These are phyloP conservation scores for Wallacemonas rigidus DNA, from an alignment of 208 protist species.

Conservation along the genomic window DNA sequence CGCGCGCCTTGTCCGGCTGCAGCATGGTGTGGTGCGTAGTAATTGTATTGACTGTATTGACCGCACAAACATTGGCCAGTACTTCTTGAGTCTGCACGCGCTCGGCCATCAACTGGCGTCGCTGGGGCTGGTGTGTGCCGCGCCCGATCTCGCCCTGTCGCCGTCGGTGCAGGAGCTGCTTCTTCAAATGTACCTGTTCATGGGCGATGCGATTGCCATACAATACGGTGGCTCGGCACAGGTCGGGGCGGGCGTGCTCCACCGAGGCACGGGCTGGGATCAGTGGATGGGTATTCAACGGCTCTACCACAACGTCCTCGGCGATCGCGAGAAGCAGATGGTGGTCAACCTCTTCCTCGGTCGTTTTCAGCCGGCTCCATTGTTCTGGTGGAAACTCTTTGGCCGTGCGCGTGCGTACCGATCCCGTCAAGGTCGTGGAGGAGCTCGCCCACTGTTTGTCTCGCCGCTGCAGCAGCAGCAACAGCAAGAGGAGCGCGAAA, in stretches of 20 bases:
- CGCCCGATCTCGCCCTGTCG: conserved; percentile 24
- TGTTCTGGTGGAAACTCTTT: neutral
- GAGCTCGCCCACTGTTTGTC: conserved; percentile 6
- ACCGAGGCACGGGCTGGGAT: conserved; percentile 84
- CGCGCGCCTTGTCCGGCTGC: conserved; percentile 28
- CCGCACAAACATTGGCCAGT: conserved; percentile 96
- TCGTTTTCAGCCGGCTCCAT: conserved; percentile 47
- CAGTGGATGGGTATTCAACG: conserved; percentile 85
- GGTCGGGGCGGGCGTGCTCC: conserved; percentile 82
- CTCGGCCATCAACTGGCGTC: conserved; percentile 67
- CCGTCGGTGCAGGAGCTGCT: conserved; percentile 54
- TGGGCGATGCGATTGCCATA: conserved; percentile 82
- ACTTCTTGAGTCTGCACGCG: conserved; percentile 88
- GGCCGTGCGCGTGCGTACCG: neutral
- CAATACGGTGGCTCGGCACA: conserved; percentile 91
- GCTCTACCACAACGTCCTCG: conserved; percentile 86
- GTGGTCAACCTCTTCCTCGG: conserved; percentile 86
- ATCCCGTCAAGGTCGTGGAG: neutral
- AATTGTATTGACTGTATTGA: conserved; percentile 99
- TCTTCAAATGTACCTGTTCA: conserved; percentile 79
- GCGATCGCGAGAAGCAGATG: conserved; percentile 78
- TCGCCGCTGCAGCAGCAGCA: neutral
- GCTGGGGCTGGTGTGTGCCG: conserved; percentile 43
- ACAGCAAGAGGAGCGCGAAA: neutral
- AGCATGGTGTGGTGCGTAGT: conserved; percentile 92